phyloP scores from a whole-genome alignment of 495 filamentous ascomycete genomes.

The Paragyromitra xinjiangensis region DNA sequence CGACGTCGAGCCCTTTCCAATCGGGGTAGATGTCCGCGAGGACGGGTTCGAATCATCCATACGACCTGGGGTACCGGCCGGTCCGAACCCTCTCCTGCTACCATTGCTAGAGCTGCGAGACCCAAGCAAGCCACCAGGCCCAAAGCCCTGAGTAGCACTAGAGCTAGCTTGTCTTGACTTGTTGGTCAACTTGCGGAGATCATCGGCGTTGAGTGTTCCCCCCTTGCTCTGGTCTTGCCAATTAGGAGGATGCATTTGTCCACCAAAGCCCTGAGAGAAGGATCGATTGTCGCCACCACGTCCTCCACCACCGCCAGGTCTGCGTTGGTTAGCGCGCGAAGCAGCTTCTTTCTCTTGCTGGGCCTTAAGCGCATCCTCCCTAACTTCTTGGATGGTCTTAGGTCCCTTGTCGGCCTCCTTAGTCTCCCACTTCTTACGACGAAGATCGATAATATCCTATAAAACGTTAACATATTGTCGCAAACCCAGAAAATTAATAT shows the following conservation, averaged over 20 bases:
- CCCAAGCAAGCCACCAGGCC: conserved; percentile 63
- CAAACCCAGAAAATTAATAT: background rate
- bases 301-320: conserved; percentile 74
- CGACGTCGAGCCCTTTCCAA: conserved; percentile 72
- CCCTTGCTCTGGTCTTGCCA: conserved; percentile 72
- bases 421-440: conserved; percentile 75
- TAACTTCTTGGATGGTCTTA: conserved; percentile 92
- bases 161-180: conserved; percentile 70
- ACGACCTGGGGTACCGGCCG: conserved; percentile 71
- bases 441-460: conserved; percentile 84
- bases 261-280: conserved; percentile 71
- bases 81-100: conserved; percentile 71
- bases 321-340: conserved; percentile 68
- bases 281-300: conserved; percentile 82
- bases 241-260: conserved; percentile 66
- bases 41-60: conserved; percentile 83
- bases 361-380: conserved; percentile 81
- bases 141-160: conserved; percentile 81
- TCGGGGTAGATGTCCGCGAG: conserved; percentile 87
- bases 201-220: conserved; percentile 80
- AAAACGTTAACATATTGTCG: conserved; percentile 24
- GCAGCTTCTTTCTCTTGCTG: conserved; percentile 73
- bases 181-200: conserved; percentile 77
- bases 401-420: conserved; percentile 93
- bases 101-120: conserved; percentile 70